These are phyloP conservation scores for Rhynchosporium agropyri DNA, from an alignment of 2,329 filamentous ascomycete genomes.

Conservation along the genomic window DNA sequence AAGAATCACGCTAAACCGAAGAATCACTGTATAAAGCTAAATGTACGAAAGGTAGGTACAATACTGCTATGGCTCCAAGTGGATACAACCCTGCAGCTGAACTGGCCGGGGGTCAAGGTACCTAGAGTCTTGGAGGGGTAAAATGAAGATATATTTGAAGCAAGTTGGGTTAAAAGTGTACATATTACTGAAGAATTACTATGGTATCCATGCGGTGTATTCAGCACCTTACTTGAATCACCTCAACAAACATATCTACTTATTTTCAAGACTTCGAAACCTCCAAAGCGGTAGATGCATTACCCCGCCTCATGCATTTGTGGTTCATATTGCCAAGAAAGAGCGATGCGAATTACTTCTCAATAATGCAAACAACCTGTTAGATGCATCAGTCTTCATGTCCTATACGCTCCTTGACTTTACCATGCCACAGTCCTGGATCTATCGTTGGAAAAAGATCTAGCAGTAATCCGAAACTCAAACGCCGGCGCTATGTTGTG, in stretches of 20 bases:
- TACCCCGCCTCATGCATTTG: not conserved
- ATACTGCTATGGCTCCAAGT: not conserved
- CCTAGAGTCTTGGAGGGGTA: not conserved
- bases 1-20: no score
- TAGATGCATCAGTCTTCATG: not conserved
- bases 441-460: not conserved
- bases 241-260: no score
- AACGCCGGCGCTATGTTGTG: conserved; percentile 32
- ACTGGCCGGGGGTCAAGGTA: not conserved
- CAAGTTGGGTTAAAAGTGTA: not conserved
- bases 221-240: not conserved
- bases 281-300: not conserved
- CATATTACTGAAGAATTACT: not conserved
- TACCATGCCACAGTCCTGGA: not conserved
- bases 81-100: not conserved
- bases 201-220: not conserved
- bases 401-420: not conserved
- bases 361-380: not conserved
- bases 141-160: not conserved
- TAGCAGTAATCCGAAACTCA: not conserved
- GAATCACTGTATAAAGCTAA: not conserved
- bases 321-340: not conserved
- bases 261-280: not conserved
- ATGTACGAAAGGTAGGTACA: not conserved
- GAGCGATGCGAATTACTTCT: not conserved